Evolutionary conservation across 768 basidiomycete species (phyloP).

Genomic region (Hygrophorus russula): DNA sequence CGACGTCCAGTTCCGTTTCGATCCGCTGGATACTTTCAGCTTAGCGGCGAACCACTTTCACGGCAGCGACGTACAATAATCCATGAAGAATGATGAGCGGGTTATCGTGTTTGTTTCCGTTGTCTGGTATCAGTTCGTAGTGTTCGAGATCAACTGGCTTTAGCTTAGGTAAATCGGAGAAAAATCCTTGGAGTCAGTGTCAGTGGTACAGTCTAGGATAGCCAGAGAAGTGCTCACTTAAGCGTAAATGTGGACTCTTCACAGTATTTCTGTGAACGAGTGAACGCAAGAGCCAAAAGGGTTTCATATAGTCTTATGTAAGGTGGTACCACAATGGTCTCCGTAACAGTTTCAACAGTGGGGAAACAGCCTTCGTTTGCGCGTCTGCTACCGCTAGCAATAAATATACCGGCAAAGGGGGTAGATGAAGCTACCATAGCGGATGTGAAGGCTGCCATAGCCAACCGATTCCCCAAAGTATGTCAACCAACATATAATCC

Average conservation of each 20-base stretch:
- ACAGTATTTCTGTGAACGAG: no score
- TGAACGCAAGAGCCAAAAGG: no score
- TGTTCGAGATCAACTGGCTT: constrained; percentile 11
- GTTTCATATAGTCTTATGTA: background rate
- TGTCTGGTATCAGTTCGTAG: constrained; percentile 10
- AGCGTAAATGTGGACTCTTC: no score
- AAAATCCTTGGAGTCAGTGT: no score
- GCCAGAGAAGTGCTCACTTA: background rate
- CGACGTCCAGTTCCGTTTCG: constrained; percentile 83
- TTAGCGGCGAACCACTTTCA: background rate
- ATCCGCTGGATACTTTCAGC: constrained; percentile 41
- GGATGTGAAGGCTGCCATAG: constrained; percentile 60
- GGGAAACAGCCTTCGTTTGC: constrained; percentile 36
- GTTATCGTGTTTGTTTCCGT: constrained; percentile 20
- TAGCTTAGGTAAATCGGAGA: background rate
- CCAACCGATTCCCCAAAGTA: constrained; percentile 28
- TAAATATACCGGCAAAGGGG: constrained; percentile 26
- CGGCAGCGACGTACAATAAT: constrained; percentile 35
- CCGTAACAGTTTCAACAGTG: constrained; percentile 41
- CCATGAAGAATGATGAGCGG: constrained; percentile 54
- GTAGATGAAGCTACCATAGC: constrained; percentile 41
- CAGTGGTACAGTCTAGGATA: background rate
- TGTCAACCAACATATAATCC: constrained; percentile 4
- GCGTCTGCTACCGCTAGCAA: constrained; percentile 35
- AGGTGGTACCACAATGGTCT: constrained; percentile 11